A percentile compares a stretch with the other conserved stretches of the same genome.
These are phyloP conservation scores for Eucalyptus melliodora DNA, from an alignment of 345 rosid genomes.

Conservation along the genomic window DNA sequence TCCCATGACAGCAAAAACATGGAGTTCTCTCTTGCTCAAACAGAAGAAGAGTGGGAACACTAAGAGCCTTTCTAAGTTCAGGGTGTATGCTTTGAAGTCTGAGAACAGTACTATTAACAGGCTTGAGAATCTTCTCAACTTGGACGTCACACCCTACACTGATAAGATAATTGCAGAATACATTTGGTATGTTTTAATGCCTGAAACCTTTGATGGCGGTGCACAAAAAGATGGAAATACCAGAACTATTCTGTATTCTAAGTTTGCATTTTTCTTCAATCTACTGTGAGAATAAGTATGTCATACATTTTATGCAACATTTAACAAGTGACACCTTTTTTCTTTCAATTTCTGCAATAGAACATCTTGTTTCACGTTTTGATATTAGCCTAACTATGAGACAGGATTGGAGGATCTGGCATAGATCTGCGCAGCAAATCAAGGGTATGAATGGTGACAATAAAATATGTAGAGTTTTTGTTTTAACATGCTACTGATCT, in stretches of 20 bases:
- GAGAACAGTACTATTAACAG: conserved; percentile 63
- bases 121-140: conserved; percentile 58
- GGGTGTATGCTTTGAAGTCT: conserved; percentile 54
- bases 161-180: conserved; percentile 90
- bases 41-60: conserved; percentile 47
- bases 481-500: neutral
- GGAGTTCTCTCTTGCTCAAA: conserved; percentile 56
- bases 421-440: conserved; percentile 92
- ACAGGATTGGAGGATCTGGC: conserved; percentile 94
- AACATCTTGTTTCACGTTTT: neutral
- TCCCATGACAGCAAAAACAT: conserved; percentile 40
- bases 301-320: neutral
- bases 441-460: conserved; percentile 35
- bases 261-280: neutral
- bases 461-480: neutral
- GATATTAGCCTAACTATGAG: neutral
- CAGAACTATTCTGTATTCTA: neutral
- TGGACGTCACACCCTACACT: conserved; percentile 77
- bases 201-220: neutral
- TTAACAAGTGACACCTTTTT: neutral
- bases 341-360: neutral
- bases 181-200: conserved; percentile 54
- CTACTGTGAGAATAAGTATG: neutral
- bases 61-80: conserved; percentile 34
- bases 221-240: neutral